These are phyloP conservation scores for Trichoderma citrinoviride DNA, from an alignment of 2,329 filamentous ascomycete species.

Conservation along the genomic window DNA sequence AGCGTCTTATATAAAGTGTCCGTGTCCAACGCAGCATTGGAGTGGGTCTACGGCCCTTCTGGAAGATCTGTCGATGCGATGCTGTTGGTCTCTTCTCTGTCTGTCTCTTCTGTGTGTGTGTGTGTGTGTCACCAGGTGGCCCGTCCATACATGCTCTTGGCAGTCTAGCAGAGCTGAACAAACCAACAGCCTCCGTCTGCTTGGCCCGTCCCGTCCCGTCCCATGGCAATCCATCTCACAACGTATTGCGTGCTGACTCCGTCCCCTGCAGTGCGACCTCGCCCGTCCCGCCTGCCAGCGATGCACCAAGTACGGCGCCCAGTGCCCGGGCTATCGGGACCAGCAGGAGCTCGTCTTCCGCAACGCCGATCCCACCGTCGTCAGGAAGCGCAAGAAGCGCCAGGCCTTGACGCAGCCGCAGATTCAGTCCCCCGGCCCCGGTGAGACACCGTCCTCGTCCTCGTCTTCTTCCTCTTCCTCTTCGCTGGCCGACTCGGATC, in stretches of 20 bases:
- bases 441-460: conserved; percentile 7
- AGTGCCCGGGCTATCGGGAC: conserved; percentile 42
- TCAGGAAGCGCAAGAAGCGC: conserved; percentile 35
- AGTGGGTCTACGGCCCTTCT: too few relatives aligned
- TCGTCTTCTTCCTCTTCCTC: not conserved
- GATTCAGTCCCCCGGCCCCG: not conserved
- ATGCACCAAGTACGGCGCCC: conserved; percentile 42
- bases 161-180: too few relatives aligned
- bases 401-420: conserved; percentile 19
- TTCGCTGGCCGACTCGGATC: conserved; percentile 13
- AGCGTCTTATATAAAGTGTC: too few relatives aligned
- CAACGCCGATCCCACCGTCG: conserved; percentile 31
- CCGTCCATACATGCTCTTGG: too few relatives aligned
- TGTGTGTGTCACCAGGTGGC: too few relatives aligned
- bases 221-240: too few relatives aligned
- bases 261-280: conserved; percentile 38
- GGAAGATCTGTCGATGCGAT: too few relatives aligned
- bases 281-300: conserved; percentile 39
- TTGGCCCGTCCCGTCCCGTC: not conserved
- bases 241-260: not conserved
- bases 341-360: conserved; percentile 42
- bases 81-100: too few relatives aligned
- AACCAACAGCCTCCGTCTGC: too few relatives aligned
- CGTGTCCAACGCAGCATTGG: too few relatives aligned
- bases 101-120: too few relatives aligned